Conservation (phyloP, 1,284 basidiomycete genomes). For the Sanghuangporus baumii region DNA sequence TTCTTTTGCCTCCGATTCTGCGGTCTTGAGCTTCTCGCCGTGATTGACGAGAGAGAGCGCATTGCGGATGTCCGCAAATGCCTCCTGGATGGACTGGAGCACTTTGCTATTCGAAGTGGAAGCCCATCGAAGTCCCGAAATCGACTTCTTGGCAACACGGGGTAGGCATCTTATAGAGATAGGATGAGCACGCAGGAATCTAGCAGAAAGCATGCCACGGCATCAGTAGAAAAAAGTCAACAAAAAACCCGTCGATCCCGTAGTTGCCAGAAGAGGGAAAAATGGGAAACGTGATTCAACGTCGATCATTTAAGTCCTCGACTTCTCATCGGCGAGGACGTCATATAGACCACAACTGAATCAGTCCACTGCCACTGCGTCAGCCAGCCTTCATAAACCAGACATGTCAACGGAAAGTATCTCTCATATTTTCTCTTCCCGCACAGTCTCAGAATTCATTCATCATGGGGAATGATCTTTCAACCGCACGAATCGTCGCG, state of each 20-base stretch:
- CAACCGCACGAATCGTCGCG: slow-evolving; percentile 26
- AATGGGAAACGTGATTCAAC: neutral
- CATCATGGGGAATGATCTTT: slow-evolving; percentile 27
- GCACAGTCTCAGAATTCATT: neutral
- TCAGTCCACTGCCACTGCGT: too few species aligned
- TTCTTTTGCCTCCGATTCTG: neutral
- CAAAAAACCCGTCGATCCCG: neutral
- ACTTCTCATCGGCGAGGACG: too few species aligned
- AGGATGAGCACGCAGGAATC: neutral
- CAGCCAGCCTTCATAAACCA: neutral
- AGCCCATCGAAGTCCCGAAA: neutral
- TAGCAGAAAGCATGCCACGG: neutral
- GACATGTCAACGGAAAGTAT: neutral
- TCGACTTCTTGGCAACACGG: neutral
- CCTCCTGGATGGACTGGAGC: slow-evolving; percentile 4
- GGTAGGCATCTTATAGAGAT: neutral
- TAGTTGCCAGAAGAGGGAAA: neutral
- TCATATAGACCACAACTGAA: too few species aligned
- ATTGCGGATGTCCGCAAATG: slow-evolving; percentile 8
- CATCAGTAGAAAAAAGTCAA: neutral
- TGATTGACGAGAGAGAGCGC: slow-evolving; percentile 13
- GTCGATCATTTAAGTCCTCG: neutral
- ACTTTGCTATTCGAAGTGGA: neutral
- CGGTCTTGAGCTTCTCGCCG: slow-evolving; percentile 7
- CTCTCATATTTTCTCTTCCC: neutral